These are phyloP conservation scores for Tuber borchii DNA, from an alignment of 495 filamentous ascomycete species.

Conservation along the genomic window DNA sequence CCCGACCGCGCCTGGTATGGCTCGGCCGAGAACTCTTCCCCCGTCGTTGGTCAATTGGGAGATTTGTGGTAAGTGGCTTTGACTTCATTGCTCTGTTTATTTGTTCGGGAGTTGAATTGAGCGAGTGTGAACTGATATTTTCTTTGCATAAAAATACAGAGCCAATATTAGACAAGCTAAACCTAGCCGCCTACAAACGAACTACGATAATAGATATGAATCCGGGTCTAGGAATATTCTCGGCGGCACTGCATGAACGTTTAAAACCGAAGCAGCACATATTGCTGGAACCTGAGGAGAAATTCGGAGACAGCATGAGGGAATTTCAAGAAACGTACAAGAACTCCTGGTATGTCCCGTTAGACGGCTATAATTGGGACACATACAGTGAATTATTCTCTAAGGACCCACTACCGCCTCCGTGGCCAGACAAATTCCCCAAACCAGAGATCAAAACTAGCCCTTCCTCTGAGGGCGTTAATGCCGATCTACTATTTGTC, in stretches of 20 bases:
- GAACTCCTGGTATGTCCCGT: constrained; percentile 18
- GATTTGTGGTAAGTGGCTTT: neutral
- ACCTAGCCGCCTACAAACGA: constrained; percentile 25
- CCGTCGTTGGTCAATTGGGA: neutral
- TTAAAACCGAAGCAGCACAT: constrained; percentile 73
- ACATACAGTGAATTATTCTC: constrained; percentile 50
- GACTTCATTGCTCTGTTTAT: neutral
- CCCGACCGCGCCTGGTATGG: neutral
- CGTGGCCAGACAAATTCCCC: constrained; percentile 9
- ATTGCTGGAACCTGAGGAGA: constrained; percentile 59
- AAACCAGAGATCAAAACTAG: constrained; percentile 37
- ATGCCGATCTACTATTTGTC: constrained; percentile 39
- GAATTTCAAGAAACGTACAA: constrained; percentile 45
- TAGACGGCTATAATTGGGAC: constrained; percentile 44
- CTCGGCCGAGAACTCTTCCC: neutral
- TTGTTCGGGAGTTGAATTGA: neutral
- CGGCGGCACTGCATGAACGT: constrained; percentile 62
- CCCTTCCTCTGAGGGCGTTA: constrained; percentile 21
- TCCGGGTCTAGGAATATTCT: constrained; percentile 69
- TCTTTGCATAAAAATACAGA: constrained; percentile 6
- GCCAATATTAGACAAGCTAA: constrained; percentile 16
- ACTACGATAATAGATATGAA: constrained; percentile 61
- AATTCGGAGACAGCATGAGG: constrained; percentile 55
- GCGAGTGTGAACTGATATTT: neutral
- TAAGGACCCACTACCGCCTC: constrained; percentile 26